Conservation (phyloP, 495 filamentous ascomycete species). For the Rhizodiscina lignyota region DNA sequence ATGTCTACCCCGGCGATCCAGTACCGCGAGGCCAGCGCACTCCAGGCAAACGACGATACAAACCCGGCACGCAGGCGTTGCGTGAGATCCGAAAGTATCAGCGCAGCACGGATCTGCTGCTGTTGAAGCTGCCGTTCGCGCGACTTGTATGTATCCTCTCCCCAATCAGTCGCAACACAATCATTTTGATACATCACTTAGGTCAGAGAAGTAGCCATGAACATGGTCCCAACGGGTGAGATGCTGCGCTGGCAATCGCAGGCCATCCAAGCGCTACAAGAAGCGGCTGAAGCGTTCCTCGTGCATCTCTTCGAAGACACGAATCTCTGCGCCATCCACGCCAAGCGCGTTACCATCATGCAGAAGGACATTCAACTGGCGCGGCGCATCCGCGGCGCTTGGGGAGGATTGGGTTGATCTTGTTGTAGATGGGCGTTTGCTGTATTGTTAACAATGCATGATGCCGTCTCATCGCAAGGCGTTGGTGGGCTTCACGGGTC, state of each 20-base stretch:
- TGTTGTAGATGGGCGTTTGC: too few relatives aligned
- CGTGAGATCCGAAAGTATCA: constrained; percentile 80
- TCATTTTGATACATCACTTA: constrained; percentile 14
- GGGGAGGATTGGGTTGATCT: constrained; percentile 11
- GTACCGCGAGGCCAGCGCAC: constrained; percentile 36
- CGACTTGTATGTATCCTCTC: constrained; percentile 43
- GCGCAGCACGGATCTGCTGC: constrained; percentile 60
- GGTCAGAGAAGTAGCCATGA: constrained; percentile 70
- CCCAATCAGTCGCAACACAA: constrained; percentile 1
- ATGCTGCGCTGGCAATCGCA: constrained; percentile 79
- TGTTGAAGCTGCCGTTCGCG: constrained; percentile 72
- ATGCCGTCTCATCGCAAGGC: too few relatives aligned
- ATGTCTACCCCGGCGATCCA: constrained; percentile 61
- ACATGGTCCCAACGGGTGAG: constrained; percentile 31
- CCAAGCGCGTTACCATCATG: constrained; percentile 94
- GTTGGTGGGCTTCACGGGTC: too few relatives aligned
- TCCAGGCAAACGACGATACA: constrained; percentile 63
- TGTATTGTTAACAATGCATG: too few relatives aligned
- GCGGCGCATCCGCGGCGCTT: constrained; percentile 12
- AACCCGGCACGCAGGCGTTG: constrained; percentile 69
- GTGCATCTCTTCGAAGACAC: constrained; percentile 92
- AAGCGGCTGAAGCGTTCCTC: constrained; percentile 82
- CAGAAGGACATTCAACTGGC: constrained; percentile 31
- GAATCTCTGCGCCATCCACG: constrained; percentile 89
- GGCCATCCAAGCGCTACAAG: constrained; percentile 77